These are phyloP conservation scores for Rhododendron simsii DNA, from an alignment of 148 eudicot species.

Conservation along the genomic window DNA sequence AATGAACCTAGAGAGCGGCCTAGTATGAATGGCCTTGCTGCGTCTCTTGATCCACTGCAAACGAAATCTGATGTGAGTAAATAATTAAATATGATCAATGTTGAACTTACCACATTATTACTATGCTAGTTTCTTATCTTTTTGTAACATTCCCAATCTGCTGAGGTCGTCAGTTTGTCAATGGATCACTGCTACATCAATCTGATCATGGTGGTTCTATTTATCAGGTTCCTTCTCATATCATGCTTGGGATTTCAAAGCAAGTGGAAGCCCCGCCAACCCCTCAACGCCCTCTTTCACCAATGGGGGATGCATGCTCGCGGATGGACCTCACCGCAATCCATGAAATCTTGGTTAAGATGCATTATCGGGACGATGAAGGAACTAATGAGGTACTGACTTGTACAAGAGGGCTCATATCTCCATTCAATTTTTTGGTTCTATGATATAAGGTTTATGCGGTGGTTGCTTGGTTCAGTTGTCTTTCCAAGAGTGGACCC, in stretches of 20 bases:
- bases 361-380: constrained; percentile 78
- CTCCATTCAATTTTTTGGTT: not conserved
- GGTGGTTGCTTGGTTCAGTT: constrained; percentile 37
- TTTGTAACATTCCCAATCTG: not conserved
- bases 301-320: constrained; percentile 96
- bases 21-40: constrained; percentile 36
- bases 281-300: constrained; percentile 64
- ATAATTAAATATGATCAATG: too few species aligned
- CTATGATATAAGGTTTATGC: not conserved
- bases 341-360: constrained; percentile 61
- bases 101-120: not conserved
- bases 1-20: constrained; percentile 60
- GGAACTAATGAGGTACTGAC: constrained; percentile 85
- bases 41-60: constrained; percentile 39
- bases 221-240: constrained; percentile 58
- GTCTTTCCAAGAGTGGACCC: constrained; percentile 98
- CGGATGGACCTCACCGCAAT: constrained; percentile 87
- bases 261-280: constrained; percentile 67
- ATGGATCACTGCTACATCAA: not conserved
- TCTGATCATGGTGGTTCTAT: not conserved
- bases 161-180: not conserved
- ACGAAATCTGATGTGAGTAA: constrained; percentile 35
- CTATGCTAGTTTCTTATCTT: not conserved
- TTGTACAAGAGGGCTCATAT: not conserved
- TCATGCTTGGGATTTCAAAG: constrained; percentile 72